Evolutionary conservation across 148 eudicot species (phyloP).

Genomic region (Rhododendron griersonianum): DNA sequence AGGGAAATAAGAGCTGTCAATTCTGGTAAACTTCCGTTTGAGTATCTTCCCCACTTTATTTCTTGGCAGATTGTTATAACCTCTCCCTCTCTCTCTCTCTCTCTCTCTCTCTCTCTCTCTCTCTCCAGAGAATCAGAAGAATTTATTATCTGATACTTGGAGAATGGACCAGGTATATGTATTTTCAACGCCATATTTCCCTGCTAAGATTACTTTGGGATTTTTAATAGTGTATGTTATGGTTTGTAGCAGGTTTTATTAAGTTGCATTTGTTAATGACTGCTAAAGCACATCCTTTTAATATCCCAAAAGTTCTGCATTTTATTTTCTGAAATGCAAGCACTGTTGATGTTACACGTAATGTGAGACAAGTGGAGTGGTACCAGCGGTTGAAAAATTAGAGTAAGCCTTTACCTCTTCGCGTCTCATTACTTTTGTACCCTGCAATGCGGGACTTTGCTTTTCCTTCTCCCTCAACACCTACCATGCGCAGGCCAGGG

Average conservation of each 20-base stretch:
- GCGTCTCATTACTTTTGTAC: background rate
- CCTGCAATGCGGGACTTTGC: background rate
- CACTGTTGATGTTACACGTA: background rate
- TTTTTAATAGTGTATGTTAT: background rate
- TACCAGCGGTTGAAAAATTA: background rate
- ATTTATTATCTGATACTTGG: slow-evolving; percentile 81
- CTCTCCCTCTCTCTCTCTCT: background rate
- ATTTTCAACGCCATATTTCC: background rate
- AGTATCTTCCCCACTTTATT: background rate
- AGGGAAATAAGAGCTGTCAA: slow-evolving; percentile 96
- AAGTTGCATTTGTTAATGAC: background rate
- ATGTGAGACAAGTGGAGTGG: background rate
- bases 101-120: background rate
- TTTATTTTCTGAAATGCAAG: no score
- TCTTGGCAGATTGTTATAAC: background rate
- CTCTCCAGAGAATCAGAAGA: slow-evolving; percentile 71
- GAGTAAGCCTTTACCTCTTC: background rate
- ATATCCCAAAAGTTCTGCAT: no score
- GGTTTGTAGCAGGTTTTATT: background rate
- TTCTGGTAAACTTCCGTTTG: slow-evolving; percentile 51
- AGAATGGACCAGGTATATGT: slow-evolving; percentile 74
- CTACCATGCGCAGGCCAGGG: background rate
- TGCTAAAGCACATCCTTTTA: background rate
- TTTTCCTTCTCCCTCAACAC: background rate
- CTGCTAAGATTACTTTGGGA: background rate